Evolutionary conservation across 148 eudicot genomes (phyloP).

Genomic region (Pharnaceum exiguum): DNA sequence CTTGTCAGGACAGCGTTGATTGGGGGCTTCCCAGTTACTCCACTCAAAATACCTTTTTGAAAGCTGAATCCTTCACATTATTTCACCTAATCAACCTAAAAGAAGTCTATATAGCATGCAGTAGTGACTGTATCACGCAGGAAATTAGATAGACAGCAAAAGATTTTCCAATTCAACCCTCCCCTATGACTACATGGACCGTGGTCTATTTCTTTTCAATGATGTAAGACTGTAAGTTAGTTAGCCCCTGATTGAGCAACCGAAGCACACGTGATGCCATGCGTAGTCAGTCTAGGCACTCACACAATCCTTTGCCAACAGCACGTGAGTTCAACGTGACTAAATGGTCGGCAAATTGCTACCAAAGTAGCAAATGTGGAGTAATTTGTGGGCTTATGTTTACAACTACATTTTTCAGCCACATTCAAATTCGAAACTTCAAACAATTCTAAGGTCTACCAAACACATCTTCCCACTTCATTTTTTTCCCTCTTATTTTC

Average conservation of each 20-base stretch:
- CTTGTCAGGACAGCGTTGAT: not conserved
- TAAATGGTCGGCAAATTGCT: slow-evolving; percentile 15
- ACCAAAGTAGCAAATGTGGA: too few relatives aligned
- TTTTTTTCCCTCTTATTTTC: too few relatives aligned
- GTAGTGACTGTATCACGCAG: not conserved
- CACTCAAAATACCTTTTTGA: not conserved
- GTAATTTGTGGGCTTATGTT: too few relatives aligned
- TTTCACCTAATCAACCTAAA: not conserved
- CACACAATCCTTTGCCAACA: not conserved
- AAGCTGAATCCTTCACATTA: not conserved
- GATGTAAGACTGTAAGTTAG: too few relatives aligned
- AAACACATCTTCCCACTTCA: too few relatives aligned
- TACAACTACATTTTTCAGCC: too few relatives aligned
- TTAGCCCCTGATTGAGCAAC: not conserved
- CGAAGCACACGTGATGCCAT: slow-evolving; percentile 23
- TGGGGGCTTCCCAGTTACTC: slow-evolving; percentile 11
- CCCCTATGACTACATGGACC: too few relatives aligned
- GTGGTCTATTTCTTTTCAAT: too few relatives aligned
- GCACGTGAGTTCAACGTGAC: slow-evolving; percentile 17
- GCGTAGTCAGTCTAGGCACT: not conserved
- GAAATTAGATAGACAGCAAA: not conserved
- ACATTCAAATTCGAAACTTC: too few relatives aligned
- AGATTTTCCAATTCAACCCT: too few relatives aligned
- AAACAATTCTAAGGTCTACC: too few relatives aligned
- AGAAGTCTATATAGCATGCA: not conserved